Conservation (phyloP, 1,284 basidiomycete genomes). For the Ustilago bromivora region DNA sequence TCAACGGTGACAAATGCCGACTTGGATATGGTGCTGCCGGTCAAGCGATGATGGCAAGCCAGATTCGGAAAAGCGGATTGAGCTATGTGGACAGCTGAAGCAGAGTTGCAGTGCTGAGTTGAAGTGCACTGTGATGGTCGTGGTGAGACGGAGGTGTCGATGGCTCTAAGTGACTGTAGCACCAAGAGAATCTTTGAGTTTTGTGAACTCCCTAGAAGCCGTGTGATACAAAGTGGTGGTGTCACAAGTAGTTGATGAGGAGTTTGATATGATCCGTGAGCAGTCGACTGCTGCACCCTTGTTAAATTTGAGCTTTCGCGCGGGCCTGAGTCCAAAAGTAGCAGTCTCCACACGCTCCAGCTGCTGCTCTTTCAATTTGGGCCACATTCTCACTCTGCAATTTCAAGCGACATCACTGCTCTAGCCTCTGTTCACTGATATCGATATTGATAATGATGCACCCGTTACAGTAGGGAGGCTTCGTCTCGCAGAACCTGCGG, state of each 20-base stretch:
- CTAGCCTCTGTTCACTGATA: background rate
- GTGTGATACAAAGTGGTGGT: background rate
- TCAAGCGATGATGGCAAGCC: background rate
- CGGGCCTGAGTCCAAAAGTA: slow-evolving; percentile 3
- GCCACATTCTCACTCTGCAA: background rate
- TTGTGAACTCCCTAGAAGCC: background rate
- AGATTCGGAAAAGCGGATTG: background rate
- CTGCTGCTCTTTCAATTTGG: background rate
- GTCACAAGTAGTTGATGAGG: background rate
- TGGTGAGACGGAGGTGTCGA: background rate
- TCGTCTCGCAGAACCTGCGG: slow-evolving; percentile 11
- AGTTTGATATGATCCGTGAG: slow-evolving; percentile 3
- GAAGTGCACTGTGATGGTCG: background rate
- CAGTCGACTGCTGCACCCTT: slow-evolving; percentile 7
- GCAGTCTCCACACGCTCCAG: background rate
- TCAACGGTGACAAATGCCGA: background rate
- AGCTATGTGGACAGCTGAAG: background rate
- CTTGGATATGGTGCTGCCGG: background rate
- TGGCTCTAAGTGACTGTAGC: background rate
- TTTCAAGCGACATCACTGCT: background rate
- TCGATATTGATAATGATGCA: too few relatives aligned
- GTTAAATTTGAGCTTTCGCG: slow-evolving; percentile 1
- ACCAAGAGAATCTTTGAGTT: background rate
- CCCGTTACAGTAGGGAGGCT: background rate
- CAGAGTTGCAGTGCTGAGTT: background rate